A percentile compares a stretch with the other conserved stretches of the same genome.
Evolutionary conservation across 2,329 filamentous ascomycete genomes (phyloP).

Genomic region (Microcyclosporella mali): DNA sequence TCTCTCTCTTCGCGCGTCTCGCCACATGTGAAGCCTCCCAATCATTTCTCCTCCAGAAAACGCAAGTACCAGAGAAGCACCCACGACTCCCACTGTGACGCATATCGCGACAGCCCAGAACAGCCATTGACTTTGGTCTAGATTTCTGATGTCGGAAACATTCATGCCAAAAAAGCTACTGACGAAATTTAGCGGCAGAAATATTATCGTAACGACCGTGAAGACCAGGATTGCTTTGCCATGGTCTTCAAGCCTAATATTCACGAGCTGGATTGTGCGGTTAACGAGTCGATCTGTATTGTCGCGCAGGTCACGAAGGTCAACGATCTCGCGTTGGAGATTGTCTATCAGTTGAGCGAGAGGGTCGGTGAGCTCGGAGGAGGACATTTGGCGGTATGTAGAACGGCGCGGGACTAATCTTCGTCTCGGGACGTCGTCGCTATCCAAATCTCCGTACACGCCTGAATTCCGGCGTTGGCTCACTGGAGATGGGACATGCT

Average conservation of each 20-base stretch:
- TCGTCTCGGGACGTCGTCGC: constrained; percentile 1
- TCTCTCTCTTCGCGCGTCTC: constrained; percentile 14
- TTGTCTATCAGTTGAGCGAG: constrained; percentile 37
- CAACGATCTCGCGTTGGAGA: constrained; percentile 35
- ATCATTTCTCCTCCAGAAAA: constrained; percentile 37
- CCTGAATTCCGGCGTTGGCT: not conserved
- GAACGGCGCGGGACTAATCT: constrained; percentile 21
- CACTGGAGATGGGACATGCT: constrained; percentile 2
- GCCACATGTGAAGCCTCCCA: constrained; percentile 34
- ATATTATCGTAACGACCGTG: constrained; percentile 41
- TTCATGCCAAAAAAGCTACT: constrained; percentile 43
- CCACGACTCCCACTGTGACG: constrained; percentile 36
- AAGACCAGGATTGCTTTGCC: constrained; percentile 41
- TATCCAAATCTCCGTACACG: constrained; percentile 9
- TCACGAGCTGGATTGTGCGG: constrained; percentile 40
- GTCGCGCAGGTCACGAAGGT: constrained; percentile 37
- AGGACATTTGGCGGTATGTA: constrained; percentile 35
- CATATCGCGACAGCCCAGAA: constrained; percentile 38
- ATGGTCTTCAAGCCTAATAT: constrained; percentile 42
- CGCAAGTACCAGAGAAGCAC: constrained; percentile 35
- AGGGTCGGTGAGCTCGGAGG: constrained; percentile 34
- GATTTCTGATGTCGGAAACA: constrained; percentile 36
- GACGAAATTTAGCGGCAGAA: constrained; percentile 40
- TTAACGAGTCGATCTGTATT: constrained; percentile 40
- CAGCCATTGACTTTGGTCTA: constrained; percentile 33